These are phyloP conservation scores for Aspergillus awamori DNA, from an alignment of 2,329 filamentous ascomycete genomes.

Conservation along the genomic window DNA sequence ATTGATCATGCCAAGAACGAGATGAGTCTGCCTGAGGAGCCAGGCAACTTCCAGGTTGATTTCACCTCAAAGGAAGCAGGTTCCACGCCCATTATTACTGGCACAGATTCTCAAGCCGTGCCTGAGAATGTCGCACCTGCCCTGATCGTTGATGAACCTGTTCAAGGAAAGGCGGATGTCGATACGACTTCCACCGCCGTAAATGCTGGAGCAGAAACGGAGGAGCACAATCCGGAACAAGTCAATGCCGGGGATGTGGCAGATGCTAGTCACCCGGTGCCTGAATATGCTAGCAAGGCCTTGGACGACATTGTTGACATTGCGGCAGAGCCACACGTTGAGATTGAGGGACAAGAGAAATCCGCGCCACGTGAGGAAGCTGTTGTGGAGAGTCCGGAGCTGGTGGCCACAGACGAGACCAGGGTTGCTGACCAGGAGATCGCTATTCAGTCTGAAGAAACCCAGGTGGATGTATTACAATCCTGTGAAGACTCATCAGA, in stretches of 20 bases:
- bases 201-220: neutral
- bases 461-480: neutral
- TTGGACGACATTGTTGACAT: neutral
- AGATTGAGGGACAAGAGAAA: neutral
- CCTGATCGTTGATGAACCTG: neutral
- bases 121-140: neutral
- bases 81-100: neutral
- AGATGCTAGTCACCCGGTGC: neutral
- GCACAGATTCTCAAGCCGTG: neutral
- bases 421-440: neutral
- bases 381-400: neutral
- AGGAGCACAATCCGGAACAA: neutral
- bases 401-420: neutral
- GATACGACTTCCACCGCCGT: neutral
- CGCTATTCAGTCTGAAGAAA: neutral
- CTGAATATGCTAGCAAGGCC: neutral
- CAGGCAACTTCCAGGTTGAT: too few relatives aligned
- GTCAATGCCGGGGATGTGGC: neutral
- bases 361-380: neutral
- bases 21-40: neutral
- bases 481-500: neutral
- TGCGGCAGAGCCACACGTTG: neutral
- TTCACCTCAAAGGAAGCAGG: neutral
- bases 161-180: neutral
- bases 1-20: neutral